Base-by-base conservation (phyloP, 768 basidiomycete genomes). In the Leccinum sublutescens region DNA sequence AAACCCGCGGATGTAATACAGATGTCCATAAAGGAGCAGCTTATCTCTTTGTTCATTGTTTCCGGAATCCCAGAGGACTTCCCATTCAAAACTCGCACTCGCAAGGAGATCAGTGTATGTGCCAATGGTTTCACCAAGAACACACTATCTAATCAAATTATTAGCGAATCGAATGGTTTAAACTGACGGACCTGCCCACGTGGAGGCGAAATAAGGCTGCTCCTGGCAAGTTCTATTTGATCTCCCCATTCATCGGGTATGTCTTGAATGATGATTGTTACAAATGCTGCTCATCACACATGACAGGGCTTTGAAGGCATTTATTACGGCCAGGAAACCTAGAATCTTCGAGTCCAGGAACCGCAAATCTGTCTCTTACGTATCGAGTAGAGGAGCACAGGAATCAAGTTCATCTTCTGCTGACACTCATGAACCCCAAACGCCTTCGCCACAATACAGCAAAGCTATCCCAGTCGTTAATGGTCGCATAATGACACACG, bases 141-240 rank as follows among this genome's bases (percentile, higher is more conserved):
- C 36, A 21, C 51, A 38, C 50, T 27, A 36, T 59, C 62, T 67
- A 40, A 61, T 54, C 58, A 33, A 36, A n/a, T 55, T 21, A 48
- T 38, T 70, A 98, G 95, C 93, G 92, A 79, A 98, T 98, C 65
- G 89, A 95, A 70, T 99, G 97, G 97, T 97, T 97, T 75, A 85
- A 79, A 60, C 77, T 98, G 53, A 79, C 81, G 19, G 94, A 98
- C 71, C 78, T 99, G 9, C 97, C 96, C 1, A 94, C 92, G 1
- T 99, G 95, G 95, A 93, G 84, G 71, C 85, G 85, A 66, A 88
- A 83, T 70, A 90, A 83, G 68, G 77, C 81, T 36, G 78, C 77
- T 58, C 80, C 79, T 15, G 88, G 90, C 45, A 94, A 91, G 72
- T 98, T 97, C 74, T 99, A 97, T 76, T 79, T 98, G 68, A 94